Evolutionary conservation across 73 alveolate genomes (phyloP).

Genomic region (Paramecium octaurelia): DNA sequence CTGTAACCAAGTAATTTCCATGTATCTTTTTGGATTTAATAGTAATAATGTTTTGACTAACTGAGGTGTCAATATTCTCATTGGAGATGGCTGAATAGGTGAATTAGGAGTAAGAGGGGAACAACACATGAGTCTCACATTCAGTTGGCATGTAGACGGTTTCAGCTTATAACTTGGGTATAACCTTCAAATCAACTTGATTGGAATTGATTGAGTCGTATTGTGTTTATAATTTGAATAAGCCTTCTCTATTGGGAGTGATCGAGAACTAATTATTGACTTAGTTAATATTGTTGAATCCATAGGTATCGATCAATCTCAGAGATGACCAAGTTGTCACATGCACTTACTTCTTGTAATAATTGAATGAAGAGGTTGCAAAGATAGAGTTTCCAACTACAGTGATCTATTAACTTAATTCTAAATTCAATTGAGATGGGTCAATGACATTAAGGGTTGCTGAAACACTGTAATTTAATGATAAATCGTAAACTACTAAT

Average conservation of each 20-base stretch:
- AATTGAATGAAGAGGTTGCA: not conserved
- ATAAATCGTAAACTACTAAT: not conserved
- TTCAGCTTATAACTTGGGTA: not conserved
- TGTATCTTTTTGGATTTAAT: not conserved
- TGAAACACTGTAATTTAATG: not conserved
- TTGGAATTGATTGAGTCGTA: not conserved
- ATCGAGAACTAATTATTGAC: not conserved
- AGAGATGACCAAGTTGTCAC: not conserved
- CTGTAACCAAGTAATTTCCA: not conserved
- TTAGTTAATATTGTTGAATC: not conserved
- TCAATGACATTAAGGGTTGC: not conserved
- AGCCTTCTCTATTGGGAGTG: not conserved
- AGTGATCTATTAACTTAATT: not conserved
- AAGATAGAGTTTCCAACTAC: not conserved
- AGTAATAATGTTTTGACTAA: not conserved
- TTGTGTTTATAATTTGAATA: not conserved
- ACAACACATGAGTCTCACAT: not conserved
- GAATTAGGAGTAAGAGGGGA: not conserved
- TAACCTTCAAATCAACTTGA: not conserved
- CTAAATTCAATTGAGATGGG: not conserved
- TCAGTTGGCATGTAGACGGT: not conserved
- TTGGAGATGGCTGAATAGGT: not conserved
- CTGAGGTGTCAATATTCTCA: not conserved
- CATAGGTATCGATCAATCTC: not conserved
- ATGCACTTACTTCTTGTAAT: not conserved